Percentiles rank a stretch among this genome's conserved stretches.
Conservation (phyloP, 768 basidiomycete genomes). For the Rhodotorula graminis region DNA sequence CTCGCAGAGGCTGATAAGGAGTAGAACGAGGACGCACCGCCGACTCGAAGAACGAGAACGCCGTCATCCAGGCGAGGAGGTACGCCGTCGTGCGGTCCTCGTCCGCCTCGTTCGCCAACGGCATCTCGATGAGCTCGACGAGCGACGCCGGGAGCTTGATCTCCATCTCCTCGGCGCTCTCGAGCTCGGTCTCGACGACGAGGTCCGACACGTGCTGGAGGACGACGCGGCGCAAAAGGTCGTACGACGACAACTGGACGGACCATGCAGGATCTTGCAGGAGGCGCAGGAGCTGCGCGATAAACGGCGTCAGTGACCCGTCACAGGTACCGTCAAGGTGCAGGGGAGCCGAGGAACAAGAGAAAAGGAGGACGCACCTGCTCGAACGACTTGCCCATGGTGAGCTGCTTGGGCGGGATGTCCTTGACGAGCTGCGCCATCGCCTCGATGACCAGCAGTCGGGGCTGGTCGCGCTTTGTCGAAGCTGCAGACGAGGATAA, state of each 20-base stretch:
- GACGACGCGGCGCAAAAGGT: slow-evolving; percentile 65
- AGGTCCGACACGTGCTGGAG: slow-evolving; percentile 70
- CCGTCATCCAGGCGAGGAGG: slow-evolving; percentile 30
- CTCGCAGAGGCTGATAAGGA: not conserved
- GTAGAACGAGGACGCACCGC: slow-evolving; percentile 10
- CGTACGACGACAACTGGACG: slow-evolving; percentile 74
- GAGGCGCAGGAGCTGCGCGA: slow-evolving; percentile 70
- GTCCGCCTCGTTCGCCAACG: slow-evolving; percentile 49
- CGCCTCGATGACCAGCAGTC: slow-evolving; percentile 49
- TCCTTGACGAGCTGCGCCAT: slow-evolving; percentile 65
- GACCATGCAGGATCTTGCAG: slow-evolving; percentile 60
- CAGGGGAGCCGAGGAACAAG: too few relatives aligned
- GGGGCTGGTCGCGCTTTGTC: slow-evolving; percentile 8
- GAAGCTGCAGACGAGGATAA: slow-evolving; percentile 1
- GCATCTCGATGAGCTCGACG: slow-evolving; percentile 58
- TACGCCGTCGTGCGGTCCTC: slow-evolving; percentile 14
- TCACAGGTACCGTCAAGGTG: too few relatives aligned
- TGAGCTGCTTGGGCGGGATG: slow-evolving; percentile 57
- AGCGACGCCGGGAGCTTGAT: slow-evolving; percentile 65
- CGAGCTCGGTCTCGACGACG: slow-evolving; percentile 80
- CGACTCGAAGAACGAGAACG: slow-evolving; percentile 27
- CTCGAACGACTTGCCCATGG: slow-evolving; percentile 61
- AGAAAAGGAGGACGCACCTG: too few relatives aligned
- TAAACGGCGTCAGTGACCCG: not conserved
- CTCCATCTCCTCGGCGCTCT: slow-evolving; percentile 56